phyloP scores from a whole-genome alignment of 2,329 filamentous ascomycete species.

The Simplicillium aogashimaense region DNA sequence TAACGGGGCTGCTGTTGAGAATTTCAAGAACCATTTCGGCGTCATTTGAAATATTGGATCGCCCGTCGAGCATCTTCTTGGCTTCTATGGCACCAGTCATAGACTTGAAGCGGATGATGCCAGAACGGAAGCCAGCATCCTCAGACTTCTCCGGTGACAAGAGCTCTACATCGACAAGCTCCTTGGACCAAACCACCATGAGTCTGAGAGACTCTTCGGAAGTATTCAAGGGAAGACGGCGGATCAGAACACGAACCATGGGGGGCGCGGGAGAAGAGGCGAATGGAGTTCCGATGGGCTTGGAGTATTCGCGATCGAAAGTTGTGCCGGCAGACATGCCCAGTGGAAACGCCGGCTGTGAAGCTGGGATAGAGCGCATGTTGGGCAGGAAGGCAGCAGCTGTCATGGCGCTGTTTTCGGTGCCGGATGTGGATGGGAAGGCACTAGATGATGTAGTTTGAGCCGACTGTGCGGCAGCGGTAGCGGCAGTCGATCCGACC shows the following conservation, averaged over 20 bases:
- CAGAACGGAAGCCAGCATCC: constrained; percentile 40
- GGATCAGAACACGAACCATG: constrained; percentile 37
- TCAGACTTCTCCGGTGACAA: constrained; percentile 37
- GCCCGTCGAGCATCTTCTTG: constrained; percentile 48
- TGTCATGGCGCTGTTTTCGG: constrained; percentile 26
- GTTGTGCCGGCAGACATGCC: constrained; percentile 19
- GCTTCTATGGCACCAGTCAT: constrained; percentile 43
- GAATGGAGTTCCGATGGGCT: constrained; percentile 29
- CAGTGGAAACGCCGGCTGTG: constrained; percentile 23
- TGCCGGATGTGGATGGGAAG: constrained; percentile 18
- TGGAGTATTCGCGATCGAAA: constrained; percentile 31
- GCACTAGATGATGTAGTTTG: constrained; percentile 17
- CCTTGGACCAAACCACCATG: constrained; percentile 51
- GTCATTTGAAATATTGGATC: constrained; percentile 38
- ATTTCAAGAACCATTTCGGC: constrained; percentile 49
- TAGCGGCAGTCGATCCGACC: constrained; percentile 14
- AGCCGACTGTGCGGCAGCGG: constrained; percentile 14
- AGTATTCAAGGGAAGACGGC: constrained; percentile 42
- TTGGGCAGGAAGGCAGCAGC: constrained; percentile 28
- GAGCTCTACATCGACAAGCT: constrained; percentile 40
- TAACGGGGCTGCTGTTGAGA: constrained; percentile 28
- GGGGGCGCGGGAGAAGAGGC: constrained; percentile 21
- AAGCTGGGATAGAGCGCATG: constrained; percentile 21
- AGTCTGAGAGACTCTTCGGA: constrained; percentile 42
- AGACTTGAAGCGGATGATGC: constrained; percentile 42